These are phyloP conservation scores for Camillea tinctor DNA, from an alignment of 2,329 filamentous ascomycete genomes.

Conservation along the genomic window DNA sequence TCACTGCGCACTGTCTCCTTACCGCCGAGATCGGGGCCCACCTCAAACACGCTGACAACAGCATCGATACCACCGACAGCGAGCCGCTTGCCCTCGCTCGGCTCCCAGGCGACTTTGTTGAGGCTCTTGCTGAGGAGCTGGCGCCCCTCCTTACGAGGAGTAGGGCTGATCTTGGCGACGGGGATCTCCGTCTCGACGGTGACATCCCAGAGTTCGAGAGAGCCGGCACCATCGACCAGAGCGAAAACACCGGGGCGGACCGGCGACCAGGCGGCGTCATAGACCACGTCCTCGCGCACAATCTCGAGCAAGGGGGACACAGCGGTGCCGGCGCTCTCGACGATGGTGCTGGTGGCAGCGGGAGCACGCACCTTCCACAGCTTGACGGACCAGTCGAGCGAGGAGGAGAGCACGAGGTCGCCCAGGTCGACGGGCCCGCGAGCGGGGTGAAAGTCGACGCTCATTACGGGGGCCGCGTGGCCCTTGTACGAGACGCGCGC, in stretches of 20 bases:
- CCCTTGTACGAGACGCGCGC: conserved; percentile 83
- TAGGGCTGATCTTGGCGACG: conserved; percentile 75
- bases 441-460: conserved; percentile 90
- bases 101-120: conserved; percentile 95
- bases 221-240: conserved; percentile 88
- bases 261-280: conserved; percentile 94
- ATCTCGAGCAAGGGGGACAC: conserved; percentile 83
- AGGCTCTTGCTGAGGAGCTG: conserved; percentile 79
- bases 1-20: conserved; percentile 79
- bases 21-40: conserved; percentile 78
- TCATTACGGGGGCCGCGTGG: conserved; percentile 93
- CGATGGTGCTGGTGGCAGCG: conserved; percentile 65
- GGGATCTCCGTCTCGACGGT: conserved; percentile 91
- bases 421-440: conserved; percentile 91
- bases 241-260: conserved; percentile 93
- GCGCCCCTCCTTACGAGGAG: conserved; percentile 58
- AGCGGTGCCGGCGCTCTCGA: conserved; percentile 43
- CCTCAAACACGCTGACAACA: conserved; percentile 88
- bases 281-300: conserved; percentile 91
- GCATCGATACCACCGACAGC: conserved; percentile 93
- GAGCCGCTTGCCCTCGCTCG: conserved; percentile 78
- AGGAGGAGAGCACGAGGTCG: conserved; percentile 88
- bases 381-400: conserved; percentile 95
- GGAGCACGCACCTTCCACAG: conserved; percentile 91
- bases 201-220: conserved; percentile 93